Evolutionary conservation across 2,329 filamentous ascomycete genomes (phyloP).

Genomic region (Ophiostoma piceae): DNA sequence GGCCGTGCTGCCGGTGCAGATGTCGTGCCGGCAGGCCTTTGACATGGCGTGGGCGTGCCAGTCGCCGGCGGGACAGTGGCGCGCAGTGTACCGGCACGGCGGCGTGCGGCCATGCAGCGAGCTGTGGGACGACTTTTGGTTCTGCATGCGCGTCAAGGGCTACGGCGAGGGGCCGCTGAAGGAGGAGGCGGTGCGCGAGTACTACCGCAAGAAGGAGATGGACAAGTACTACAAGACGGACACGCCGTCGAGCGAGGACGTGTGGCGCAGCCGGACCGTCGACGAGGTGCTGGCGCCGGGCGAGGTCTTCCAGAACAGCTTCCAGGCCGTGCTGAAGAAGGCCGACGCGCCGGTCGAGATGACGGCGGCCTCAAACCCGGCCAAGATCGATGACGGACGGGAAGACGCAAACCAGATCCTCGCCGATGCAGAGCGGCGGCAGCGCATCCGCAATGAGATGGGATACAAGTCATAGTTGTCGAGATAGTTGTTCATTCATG

Average conservation of each 20-base stretch:
- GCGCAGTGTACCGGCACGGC: slow-evolving; percentile 84
- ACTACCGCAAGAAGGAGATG: slow-evolving; percentile 61
- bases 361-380: slow-evolving; percentile 28
- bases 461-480: slow-evolving; percentile 27
- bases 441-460: slow-evolving; percentile 35
- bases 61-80: slow-evolving; percentile 84
- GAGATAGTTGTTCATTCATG: background rate
- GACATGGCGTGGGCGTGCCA: slow-evolving; percentile 94
- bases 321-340: slow-evolving; percentile 35
- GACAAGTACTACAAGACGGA: slow-evolving; percentile 63
- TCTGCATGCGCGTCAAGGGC: slow-evolving; percentile 82
- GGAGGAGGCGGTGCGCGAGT: slow-evolving; percentile 57
- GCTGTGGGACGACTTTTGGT: slow-evolving; percentile 92
- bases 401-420: slow-evolving; percentile 43
- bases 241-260: slow-evolving; percentile 72
- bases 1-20: slow-evolving; percentile 68
- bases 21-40: slow-evolving; percentile 88
- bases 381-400: slow-evolving; percentile 31
- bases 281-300: slow-evolving; percentile 52
- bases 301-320: slow-evolving; percentile 39
- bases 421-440: slow-evolving; percentile 37
- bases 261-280: slow-evolving; percentile 67
- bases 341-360: background rate
- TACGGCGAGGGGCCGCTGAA: slow-evolving; percentile 52
- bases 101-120: slow-evolving; percentile 70